phyloP scores from a whole-genome alignment of 2,329 filamentous ascomycete species.

The Sodiomyces alkalinus region DNA sequence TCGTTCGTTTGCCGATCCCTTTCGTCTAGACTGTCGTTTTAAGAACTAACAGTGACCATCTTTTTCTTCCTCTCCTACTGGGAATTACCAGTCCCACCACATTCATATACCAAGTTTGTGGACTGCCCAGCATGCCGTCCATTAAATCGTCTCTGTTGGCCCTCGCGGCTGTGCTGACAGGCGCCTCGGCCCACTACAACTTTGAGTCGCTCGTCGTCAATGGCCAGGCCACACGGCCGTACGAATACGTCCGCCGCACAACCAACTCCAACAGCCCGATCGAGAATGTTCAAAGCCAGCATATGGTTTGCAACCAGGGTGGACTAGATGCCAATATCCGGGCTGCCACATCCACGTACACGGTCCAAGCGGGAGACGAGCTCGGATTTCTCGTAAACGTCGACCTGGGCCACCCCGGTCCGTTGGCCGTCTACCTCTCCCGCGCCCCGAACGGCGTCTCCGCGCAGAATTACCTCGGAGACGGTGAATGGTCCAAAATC shows the following conservation, averaged over 20 bases:
- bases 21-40: background rate
- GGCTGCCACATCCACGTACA: slow-evolving; percentile 19
- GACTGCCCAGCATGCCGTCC: background rate
- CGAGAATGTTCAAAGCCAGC: slow-evolving; percentile 19
- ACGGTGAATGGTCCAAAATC: slow-evolving; percentile 22
- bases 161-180: slow-evolving; percentile 6
- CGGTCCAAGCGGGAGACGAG: slow-evolving; percentile 21
- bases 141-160: slow-evolving; percentile 1
- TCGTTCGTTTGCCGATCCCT: background rate
- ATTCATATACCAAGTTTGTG: too few relatives aligned
- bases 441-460: slow-evolving; percentile 16
- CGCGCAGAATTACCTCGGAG: slow-evolving; percentile 15
- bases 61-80: background rate
- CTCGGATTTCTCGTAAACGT: slow-evolving; percentile 24
- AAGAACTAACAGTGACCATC: too few relatives aligned
- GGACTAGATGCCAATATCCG: slow-evolving; percentile 19
- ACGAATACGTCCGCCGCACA: slow-evolving; percentile 8
- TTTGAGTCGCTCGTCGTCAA: slow-evolving; percentile 9
- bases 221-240: slow-evolving; percentile 7
- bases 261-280: slow-evolving; percentile 20
- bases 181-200: slow-evolving; percentile 7
- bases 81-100: too few relatives aligned
- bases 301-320: slow-evolving; percentile 24
- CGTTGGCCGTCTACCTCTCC: slow-evolving; percentile 21
- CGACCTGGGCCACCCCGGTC: slow-evolving; percentile 21